Evolutionary conservation across 2,329 filamentous ascomycete genomes (phyloP), one percentile per base, ranked within the genome.

Genomic region (Phaeophleospora eucalypticola): DNA sequence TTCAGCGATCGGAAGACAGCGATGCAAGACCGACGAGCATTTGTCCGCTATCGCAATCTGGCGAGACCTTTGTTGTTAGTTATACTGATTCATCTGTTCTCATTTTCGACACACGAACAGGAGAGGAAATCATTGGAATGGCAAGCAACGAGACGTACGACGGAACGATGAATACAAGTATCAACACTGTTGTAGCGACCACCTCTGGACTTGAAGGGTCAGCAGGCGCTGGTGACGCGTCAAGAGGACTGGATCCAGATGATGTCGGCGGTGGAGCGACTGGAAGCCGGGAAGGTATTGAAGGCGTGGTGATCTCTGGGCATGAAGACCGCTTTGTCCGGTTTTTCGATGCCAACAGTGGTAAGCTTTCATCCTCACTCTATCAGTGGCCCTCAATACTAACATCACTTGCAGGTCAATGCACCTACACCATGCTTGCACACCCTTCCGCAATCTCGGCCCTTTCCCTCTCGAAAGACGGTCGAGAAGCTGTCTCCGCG

Each of bases 291-390:
- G 72, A 73, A 44, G 72, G 73, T 27, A 83, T 95, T 1, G 90
- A 96, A 68, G 93, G 93, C 10, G 87, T 94, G 17, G 87, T 98
- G 48, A 96, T 98, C 56, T 94, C 87, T 52, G 93, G 93, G 55
- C 91, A 98, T 65, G 93, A 98, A 73, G 93, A 98, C 71, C 84
- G 87, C 59, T 96, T 89, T 63, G 89, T 98, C 59, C 80, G 91
- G 57, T 95, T 98, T 77, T 98, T 95, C 67, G 93, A 98, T 75
- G 93, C 93, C 53, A 97, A 98, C 65, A 95, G 89, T 71, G 93
- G 93, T 97, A 85, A 70, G 87, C 81, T 6, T 32, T 12, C 35
- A 40, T 12, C 12, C 14, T n/a, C 35, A 27, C 34, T 17, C 27
- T 36, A 16, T 36, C 16, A 14, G 17, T 7, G 8, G 34, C 37